These are phyloP conservation scores for Drechslera avenae DNA, from an alignment of 2,329 filamentous ascomycete genomes.

Conservation along the genomic window DNA sequence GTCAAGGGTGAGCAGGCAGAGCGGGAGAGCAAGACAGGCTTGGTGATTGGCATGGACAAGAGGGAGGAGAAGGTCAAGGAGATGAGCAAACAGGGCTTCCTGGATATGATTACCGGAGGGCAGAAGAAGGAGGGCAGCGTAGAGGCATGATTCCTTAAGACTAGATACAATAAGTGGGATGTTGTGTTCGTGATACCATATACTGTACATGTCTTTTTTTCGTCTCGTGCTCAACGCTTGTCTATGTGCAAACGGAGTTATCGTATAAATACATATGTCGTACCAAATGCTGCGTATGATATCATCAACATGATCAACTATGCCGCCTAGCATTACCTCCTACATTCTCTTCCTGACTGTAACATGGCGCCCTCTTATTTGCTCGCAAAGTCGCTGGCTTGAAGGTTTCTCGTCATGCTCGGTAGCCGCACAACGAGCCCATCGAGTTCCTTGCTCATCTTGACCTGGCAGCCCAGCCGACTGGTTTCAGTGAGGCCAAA, in stretches of 20 bases:
- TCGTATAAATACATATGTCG: conserved; percentile 18
- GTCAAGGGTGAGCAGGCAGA: conserved; percentile 83
- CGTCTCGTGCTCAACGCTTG: conserved; percentile 10
- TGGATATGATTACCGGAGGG: conserved; percentile 79
- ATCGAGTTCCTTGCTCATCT: conserved; percentile 88
- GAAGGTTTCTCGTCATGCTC: conserved; percentile 92
- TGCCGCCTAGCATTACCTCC: neutral
- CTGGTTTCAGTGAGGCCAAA: conserved; percentile 89
- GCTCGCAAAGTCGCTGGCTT: conserved; percentile 81
- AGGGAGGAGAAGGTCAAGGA: conserved; percentile 89
- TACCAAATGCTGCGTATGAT: conserved; percentile 2
- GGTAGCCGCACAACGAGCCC: conserved; percentile 85
- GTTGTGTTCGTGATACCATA: conserved; percentile 19
- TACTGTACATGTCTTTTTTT: conserved; percentile 17
- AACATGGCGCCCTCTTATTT: neutral
- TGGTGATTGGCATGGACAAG: conserved; percentile 77
- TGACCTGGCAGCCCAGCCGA: conserved; percentile 84
- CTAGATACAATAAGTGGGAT: conserved; percentile 2
- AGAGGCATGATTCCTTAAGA: conserved; percentile 10
- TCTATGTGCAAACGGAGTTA: conserved; percentile 21
- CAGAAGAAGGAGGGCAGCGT: conserved; percentile 48
- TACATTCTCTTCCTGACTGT: neutral
- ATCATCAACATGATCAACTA: neutral
- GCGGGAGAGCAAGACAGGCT: conserved; percentile 69
- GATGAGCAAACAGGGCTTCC: conserved; percentile 95